Evolutionary conservation across 2,329 filamentous ascomycete species (phyloP).

Genomic region (Fusarium burgessii): DNA sequence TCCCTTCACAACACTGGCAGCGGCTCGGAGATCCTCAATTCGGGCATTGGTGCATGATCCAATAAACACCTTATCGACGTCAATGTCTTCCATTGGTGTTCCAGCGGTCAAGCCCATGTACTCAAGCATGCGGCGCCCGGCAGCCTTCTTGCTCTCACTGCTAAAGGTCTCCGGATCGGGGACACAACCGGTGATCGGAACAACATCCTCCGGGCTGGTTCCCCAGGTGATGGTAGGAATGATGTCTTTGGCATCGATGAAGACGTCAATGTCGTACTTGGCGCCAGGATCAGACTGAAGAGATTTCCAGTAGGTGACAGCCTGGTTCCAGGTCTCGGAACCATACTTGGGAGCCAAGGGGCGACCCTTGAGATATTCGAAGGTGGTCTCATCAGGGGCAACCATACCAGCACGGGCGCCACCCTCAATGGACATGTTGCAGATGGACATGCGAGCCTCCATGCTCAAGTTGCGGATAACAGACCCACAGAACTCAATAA

Average conservation of each 20-base stretch:
- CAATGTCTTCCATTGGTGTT: conserved; percentile 91
- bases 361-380: conserved; percentile 92
- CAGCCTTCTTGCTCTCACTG: conserved; percentile 81
- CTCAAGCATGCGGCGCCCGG: conserved; percentile 84
- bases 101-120: conserved; percentile 95
- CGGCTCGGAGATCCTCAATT: conserved; percentile 93
- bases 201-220: conserved; percentile 93
- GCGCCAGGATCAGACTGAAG: conserved; percentile 89
- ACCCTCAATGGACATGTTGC: conserved; percentile 99
- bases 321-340: conserved; percentile 90
- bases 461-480: conserved; percentile 91
- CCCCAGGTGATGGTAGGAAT: conserved; percentile 96
- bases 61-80: conserved; percentile 96
- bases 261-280: conserved; percentile 89
- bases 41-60: conserved; percentile 97
- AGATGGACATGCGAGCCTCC: conserved; percentile 99
- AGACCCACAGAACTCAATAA: conserved; percentile 97
- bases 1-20: conserved; percentile 87
- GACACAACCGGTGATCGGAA: conserved; percentile 93
- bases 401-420: conserved; percentile 97
- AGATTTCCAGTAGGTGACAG: conserved; percentile 86
- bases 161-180: conserved; percentile 90
- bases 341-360: conserved; percentile 88
- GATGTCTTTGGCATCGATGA: conserved; percentile 93
- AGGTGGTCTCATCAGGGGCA: conserved; percentile 92